phyloP scores from a whole-genome alignment of 2,329 filamentous ascomycete species.

The Allantophomopsis lycopodina region DNA sequence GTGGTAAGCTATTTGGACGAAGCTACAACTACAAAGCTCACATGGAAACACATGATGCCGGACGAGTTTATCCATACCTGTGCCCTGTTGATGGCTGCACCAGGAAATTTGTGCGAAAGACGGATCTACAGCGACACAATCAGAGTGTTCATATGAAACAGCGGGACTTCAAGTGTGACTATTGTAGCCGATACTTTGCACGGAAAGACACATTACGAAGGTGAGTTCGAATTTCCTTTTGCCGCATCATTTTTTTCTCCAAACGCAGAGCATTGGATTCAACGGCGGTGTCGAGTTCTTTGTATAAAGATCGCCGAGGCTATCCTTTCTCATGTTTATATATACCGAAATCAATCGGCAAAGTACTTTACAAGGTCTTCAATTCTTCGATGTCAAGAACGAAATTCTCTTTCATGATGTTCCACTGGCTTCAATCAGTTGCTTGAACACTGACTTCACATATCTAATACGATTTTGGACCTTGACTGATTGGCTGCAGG shows the following conservation, averaged over 20 bases:
- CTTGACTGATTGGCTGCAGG: slow-evolving; percentile 24
- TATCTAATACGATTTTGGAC: too few species aligned
- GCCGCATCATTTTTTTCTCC: not conserved
- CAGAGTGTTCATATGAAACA: slow-evolving; percentile 62
- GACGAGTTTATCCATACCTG: slow-evolving; percentile 54
- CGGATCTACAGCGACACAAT: slow-evolving; percentile 54
- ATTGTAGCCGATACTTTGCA: slow-evolving; percentile 59
- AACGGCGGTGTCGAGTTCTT: slow-evolving; percentile 1
- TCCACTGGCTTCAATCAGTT: too few species aligned
- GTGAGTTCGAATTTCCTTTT: slow-evolving; percentile 24
- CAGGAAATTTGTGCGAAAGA: slow-evolving; percentile 71
- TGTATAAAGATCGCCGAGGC: too few species aligned
- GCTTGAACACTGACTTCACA: too few species aligned
- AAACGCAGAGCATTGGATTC: slow-evolving; percentile 1
- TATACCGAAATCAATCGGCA: too few species aligned
- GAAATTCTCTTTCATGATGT: too few species aligned
- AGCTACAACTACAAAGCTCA: slow-evolving; percentile 83
- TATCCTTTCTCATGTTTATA: too few species aligned
- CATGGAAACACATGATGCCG: slow-evolving; percentile 69
- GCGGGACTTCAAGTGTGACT: slow-evolving; percentile 54
- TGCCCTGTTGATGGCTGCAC: slow-evolving; percentile 53
- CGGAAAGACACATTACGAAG: slow-evolving; percentile 73
- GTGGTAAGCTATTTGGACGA: slow-evolving; percentile 67
- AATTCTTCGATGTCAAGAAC: too few species aligned
- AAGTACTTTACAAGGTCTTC: too few species aligned